Evolutionary conservation across 805 yeast genomes (phyloP), one percentile per base, ranked within the genome.

Genomic region (Myxozyma mucilagina): DNA sequence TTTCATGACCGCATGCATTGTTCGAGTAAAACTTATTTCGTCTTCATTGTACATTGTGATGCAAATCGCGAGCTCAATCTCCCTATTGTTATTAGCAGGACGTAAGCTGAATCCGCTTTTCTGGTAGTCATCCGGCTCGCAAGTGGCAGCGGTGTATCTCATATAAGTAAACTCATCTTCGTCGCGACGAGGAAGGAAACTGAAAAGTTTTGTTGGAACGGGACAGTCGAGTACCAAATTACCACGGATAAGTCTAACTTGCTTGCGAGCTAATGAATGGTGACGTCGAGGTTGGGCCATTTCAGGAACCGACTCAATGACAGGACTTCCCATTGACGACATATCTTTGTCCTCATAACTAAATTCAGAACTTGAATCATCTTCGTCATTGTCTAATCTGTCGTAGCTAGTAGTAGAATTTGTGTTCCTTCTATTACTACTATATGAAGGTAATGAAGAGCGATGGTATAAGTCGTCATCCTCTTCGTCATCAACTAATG

Each of bases 41-140:
- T 90, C 96, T 76, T 94, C 99, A 71, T 94, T 94, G 77, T 93
- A 94, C 98, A 94, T 93, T 36, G 99, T 94, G 67, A 94, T 84
- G 75, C 98, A 92, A 54, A 94, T 83, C 48, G 89, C 91, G 42
- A 94, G 78, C 75, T 96, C 98, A 34, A 94, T 93, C 70, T 91
- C 97, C 72, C 99, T 84, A 67, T 89, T 90, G 72, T 85, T 82
- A 65, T 90, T 93, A 6, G 90, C 87, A 8, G 96, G 88, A 68
- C 99, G 82, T 53, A 94, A 77, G 1, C 92, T 86, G 75, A 92
- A 94, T 0, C 98, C 98, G 51, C 83, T 84, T 3, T 78, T 79
- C 16, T 84, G 83, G 71, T 89, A 94, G 39, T 88, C 87, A 74
- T 92, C 94, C 1, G 99, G 97, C 59, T 88, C 92, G 1, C 96